Conservation (phyloP, 257 asterid genomes). For the Thymus mandschuricus region DNA sequence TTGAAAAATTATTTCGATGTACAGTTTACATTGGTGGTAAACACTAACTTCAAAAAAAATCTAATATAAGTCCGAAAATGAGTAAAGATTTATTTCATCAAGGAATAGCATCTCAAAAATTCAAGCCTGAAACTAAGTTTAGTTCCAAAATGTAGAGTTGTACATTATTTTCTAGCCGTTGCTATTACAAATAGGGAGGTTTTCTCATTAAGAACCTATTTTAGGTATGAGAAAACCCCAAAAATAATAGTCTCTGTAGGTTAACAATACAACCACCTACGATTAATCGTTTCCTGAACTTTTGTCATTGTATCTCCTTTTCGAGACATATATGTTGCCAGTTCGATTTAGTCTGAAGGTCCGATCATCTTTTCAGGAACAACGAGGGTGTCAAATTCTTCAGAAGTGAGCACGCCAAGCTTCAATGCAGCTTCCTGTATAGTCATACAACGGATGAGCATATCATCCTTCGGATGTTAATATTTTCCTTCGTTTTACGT, state of each 20-base stretch:
- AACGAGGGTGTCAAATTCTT: slow-evolving; percentile 82
- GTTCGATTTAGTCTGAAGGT: slow-evolving; percentile 54
- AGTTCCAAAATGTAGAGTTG: background rate
- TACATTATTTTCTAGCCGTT: slow-evolving; percentile 4
- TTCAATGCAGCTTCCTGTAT: slow-evolving; percentile 86
- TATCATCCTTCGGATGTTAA: slow-evolving; percentile 1
- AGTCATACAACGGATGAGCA: slow-evolving; percentile 25
- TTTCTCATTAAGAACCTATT: slow-evolving; percentile 23
- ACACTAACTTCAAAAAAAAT: no score
- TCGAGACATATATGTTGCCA: slow-evolving; percentile 5
- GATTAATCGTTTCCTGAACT: background rate
- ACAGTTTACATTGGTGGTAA: no score
- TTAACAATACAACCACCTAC: slow-evolving; percentile 6
- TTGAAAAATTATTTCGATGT: no score
- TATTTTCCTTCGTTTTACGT: background rate
- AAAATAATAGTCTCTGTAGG: slow-evolving; percentile 27
- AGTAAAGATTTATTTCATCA: slow-evolving; percentile 7
- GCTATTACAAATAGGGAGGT: slow-evolving; percentile 38
- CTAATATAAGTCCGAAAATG: background rate
- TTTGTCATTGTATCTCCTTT: background rate
- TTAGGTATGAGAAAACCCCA: slow-evolving; percentile 24
- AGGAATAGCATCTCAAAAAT: background rate
- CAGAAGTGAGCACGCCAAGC: slow-evolving; percentile 72
- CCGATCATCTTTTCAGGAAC: slow-evolving; percentile 98
- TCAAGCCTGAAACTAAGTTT: background rate